phyloP scores from a whole-genome alignment of 2,329 filamentous ascomycete genomes.

The Sporothrix schenckii region DNA sequence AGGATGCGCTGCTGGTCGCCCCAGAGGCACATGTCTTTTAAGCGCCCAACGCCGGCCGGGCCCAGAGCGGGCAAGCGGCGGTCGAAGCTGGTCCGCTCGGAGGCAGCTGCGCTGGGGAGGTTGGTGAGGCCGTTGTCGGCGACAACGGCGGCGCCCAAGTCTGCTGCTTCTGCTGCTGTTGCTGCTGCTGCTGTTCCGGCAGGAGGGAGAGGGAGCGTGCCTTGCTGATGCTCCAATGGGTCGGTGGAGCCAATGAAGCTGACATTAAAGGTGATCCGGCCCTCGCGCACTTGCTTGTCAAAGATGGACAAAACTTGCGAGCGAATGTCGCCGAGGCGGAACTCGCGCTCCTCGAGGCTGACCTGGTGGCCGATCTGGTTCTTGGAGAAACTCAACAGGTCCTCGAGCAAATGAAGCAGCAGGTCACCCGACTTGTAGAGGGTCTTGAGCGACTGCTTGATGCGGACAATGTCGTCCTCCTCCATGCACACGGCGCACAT shows the following conservation, averaged over 20 bases:
- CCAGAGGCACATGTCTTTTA: constrained; percentile 86
- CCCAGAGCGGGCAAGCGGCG: constrained; percentile 60
- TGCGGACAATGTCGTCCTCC: constrained; percentile 74
- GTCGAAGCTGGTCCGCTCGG: constrained; percentile 39
- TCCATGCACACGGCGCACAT: constrained; percentile 94
- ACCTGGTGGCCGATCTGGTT: constrained; percentile 90
- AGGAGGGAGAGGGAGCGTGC: too few species aligned
- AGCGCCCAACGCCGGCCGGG: constrained; percentile 65
- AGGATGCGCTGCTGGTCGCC: constrained; percentile 91
- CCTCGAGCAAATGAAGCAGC: constrained; percentile 81
- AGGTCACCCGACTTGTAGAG: constrained; percentile 89
- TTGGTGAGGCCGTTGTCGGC: background rate
- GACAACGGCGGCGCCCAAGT: constrained; percentile 14
- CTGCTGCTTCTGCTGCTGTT: background rate
- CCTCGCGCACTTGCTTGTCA: constrained; percentile 83
- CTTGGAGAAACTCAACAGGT: constrained; percentile 89
- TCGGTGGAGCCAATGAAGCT: constrained; percentile 63
- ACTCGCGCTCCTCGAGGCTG: constrained; percentile 80
- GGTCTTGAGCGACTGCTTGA: constrained; percentile 82
- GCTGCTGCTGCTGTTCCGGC: too few species aligned
- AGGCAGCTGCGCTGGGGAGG: background rate
- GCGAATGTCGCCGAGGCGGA: constrained; percentile 78
- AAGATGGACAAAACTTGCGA: constrained; percentile 85
- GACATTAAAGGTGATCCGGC: constrained; percentile 72
- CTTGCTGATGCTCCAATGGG: background rate